Percentiles rank a stretch among this genome's conserved stretches.
phyloP scores from a whole-genome alignment of 495 filamentous ascomycete species.

The Aspergillus biplanus region DNA sequence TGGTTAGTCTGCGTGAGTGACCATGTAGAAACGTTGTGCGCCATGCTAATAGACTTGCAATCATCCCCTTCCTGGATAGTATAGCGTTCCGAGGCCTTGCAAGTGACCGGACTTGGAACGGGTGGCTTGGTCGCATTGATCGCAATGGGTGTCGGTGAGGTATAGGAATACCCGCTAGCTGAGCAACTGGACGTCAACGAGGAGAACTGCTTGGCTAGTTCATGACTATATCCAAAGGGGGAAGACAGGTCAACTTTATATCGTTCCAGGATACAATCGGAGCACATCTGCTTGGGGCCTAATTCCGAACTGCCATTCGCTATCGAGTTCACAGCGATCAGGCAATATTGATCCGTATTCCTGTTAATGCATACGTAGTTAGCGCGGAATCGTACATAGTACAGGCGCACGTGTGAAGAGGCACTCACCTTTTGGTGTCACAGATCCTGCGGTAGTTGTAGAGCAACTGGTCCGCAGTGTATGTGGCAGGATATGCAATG shows the following conservation, averaged over 20 bases:
- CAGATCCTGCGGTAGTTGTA: background rate
- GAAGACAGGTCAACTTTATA: constrained; percentile 15
- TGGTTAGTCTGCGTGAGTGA: constrained; percentile 29
- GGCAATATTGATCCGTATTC: background rate
- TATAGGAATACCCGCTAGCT: constrained; percentile 12
- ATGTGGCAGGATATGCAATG: background rate
- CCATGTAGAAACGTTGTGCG: constrained; percentile 29
- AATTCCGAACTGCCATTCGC: background rate
- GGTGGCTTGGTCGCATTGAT: background rate
- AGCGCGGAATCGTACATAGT: background rate
- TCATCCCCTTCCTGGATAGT: constrained; percentile 25
- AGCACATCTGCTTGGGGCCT: constrained; percentile 19
- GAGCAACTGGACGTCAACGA: constrained; percentile 18
- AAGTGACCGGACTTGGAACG: background rate
- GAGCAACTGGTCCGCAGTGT: background rate
- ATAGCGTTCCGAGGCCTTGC: constrained; percentile 3
- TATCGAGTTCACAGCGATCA: background rate
- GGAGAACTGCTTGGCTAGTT: constrained; percentile 16
- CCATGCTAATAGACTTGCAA: constrained; percentile 30
- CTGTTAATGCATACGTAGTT: background rate
- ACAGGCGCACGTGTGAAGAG: background rate
- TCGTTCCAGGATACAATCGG: constrained; percentile 20
- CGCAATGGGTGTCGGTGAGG: constrained; percentile 11
- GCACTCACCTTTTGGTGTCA: background rate
- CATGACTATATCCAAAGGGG: constrained; percentile 21